Evolutionary conservation across 306 rosid genomes (phyloP).

Genomic region (Lablab purpureus): DNA sequence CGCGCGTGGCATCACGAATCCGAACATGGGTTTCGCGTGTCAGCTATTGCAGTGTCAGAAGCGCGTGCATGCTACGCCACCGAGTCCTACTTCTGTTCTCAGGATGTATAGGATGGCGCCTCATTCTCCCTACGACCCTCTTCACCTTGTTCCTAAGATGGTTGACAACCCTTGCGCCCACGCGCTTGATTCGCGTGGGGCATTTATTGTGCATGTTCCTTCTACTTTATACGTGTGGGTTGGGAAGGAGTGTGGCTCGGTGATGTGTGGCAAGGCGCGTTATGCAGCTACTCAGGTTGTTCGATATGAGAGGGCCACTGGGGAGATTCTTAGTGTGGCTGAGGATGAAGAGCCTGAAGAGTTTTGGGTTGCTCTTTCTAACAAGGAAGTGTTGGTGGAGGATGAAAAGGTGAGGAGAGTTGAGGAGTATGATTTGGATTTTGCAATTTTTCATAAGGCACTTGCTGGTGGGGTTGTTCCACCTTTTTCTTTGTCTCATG

Average conservation of each 20-base stretch:
- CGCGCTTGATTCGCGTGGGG: conserved; percentile 96
- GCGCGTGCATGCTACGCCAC: conserved; percentile 83
- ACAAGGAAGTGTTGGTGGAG: conserved; percentile 44
- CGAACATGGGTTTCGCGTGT: conserved; percentile 93
- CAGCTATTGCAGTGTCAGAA: conserved; percentile 95
- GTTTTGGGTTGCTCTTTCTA: conserved; percentile 80
- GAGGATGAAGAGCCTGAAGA: conserved; percentile 81
- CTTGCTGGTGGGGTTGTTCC: conserved; percentile 95
- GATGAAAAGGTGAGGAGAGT: conserved; percentile 60
- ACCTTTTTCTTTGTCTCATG: conserved; percentile 65
- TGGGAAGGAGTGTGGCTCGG: conserved; percentile 63
- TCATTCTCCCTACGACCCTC: conserved; percentile 91
- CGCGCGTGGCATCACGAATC: conserved; percentile 91
- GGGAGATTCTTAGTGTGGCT: conserved; percentile 55
- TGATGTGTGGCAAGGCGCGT: conserved; percentile 68
- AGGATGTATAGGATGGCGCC: conserved; percentile 96
- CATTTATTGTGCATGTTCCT: conserved; percentile 84
- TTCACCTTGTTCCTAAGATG: conserved; percentile 89
- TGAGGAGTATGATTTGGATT: conserved; percentile 78
- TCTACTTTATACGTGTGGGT: conserved; percentile 83
- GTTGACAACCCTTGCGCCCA: conserved; percentile 58
- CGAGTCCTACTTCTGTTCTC: conserved; percentile 78
- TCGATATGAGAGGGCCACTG: conserved; percentile 76
- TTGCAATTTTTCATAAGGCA: conserved; percentile 81
- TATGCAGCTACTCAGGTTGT: conserved; percentile 81